Evolutionary conservation across 2,329 filamentous ascomycete genomes (phyloP).

Genomic region (Sporothrix inflata): DNA sequence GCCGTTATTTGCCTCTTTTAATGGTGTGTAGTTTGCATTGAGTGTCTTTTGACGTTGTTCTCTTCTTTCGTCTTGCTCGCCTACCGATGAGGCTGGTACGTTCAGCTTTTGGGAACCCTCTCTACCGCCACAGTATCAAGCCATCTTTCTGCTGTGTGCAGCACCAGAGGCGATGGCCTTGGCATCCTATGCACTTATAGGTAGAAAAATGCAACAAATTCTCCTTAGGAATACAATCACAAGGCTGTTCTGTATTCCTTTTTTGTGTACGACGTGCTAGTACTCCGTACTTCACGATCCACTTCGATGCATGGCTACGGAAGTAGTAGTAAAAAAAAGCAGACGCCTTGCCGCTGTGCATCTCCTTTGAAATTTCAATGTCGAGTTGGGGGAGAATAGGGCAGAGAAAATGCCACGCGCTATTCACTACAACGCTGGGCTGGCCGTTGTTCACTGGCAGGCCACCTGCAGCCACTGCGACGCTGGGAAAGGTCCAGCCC

Average conservation of each 20-base stretch:
- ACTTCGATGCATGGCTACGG: background rate
- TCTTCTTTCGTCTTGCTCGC: background rate
- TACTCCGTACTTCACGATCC: background rate
- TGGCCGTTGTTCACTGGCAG: no score
- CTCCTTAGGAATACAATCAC: background rate
- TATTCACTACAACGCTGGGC: background rate
- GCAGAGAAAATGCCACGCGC: background rate
- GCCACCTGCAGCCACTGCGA: background rate
- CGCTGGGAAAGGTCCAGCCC: slow-evolving; percentile 41
- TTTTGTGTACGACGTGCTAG: background rate
- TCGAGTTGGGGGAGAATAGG: background rate
- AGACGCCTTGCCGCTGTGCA: no score
- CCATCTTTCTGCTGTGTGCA: background rate
- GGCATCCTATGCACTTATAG: background rate
- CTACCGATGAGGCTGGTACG: background rate
- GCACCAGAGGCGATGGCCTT: background rate
- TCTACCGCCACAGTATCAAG: background rate
- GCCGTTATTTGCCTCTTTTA: slow-evolving; percentile 31
- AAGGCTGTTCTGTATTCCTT: background rate
- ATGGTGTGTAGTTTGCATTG: slow-evolving; percentile 16
- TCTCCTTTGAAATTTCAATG: background rate
- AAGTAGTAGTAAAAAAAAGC: background rate
- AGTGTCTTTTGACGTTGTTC: background rate
- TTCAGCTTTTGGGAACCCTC: background rate
- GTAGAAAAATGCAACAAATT: background rate